Evolutionary conservation across 2,329 filamentous ascomycete species (phyloP), one percentile per base, ranked within the genome.

Genomic region (Penicillium sp.): DNA sequence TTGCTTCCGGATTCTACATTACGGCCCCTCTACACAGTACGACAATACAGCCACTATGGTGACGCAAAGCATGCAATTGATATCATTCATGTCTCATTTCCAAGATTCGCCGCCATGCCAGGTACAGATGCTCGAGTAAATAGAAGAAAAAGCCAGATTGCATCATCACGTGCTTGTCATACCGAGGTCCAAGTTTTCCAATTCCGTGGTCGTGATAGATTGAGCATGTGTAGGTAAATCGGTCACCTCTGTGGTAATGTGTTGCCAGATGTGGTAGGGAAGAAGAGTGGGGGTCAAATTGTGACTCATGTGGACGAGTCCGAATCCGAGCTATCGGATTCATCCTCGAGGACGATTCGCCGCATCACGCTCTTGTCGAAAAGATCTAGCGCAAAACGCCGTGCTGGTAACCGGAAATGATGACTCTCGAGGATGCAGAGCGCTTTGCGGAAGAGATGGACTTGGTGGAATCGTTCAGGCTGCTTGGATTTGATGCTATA

Each of bases 351-450:
- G 11, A 99, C 88, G 54, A 96, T 89, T 58, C 84, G 83, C 57
- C 91, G 81, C 73, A 97, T 80, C 39, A 97, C 89, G 53, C 83
- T 86, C 73, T 92, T 94, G 65, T 97, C 92, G 64, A 99, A 99
- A 20, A 99, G 75, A 67, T 97, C 94, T 53, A 97, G 86, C 31
- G 96, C 88, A 73, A 96, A 92, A 41, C 92, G 86, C 55, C 92
- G 87, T 25, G 95, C 88, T 1, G 87, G 87, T 2, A 99, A 80
- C 20, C 91, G 84, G 72, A 94, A 97, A 67, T 95, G 90, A 63
- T 96, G 92, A 60, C 84, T 86, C 70, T 96, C 91, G 53, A 99
- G 80, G 44, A 97, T 79, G 8, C 84, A 82, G 77, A 99, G 86
- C 42, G 94, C 86, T 65, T 91, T 89, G 60, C 86, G 86, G 76